phyloP scores from a whole-genome alignment of 257 asterid species.

The Capsicum pubescens region DNA sequence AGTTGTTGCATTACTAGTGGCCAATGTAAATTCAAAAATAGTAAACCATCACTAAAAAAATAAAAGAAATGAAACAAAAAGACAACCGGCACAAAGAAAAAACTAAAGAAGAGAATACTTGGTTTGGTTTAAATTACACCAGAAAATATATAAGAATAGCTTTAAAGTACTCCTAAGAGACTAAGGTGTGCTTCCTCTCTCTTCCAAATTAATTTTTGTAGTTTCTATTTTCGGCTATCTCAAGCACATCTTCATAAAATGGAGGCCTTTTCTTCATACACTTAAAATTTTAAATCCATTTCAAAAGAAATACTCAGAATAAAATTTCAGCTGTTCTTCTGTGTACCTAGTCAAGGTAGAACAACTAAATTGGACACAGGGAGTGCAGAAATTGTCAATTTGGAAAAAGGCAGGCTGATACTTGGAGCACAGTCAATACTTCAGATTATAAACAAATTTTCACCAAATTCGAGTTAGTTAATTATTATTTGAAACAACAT shows the following conservation, averaged over 20 bases:
- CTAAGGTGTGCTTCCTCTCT: not conserved
- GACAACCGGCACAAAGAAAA: not conserved
- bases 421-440: not conserved
- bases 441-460: not conserved
- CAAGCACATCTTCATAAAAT: conserved; percentile 17
- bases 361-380: not conserved
- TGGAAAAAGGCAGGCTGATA: conserved; percentile 4
- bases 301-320: not conserved
- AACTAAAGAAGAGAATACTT: not conserved
- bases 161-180: not conserved
- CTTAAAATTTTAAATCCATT: not conserved
- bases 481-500: not conserved
- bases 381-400: not conserved
- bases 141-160: not conserved
- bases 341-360: not conserved
- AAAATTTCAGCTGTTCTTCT: not conserved
- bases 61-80: not conserved
- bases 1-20: conserved; percentile 32
- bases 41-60: not conserved
- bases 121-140: conserved; percentile 14
- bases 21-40: conserved; percentile 30
- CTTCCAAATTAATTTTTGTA: not conserved
- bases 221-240: not conserved
- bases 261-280: not conserved
- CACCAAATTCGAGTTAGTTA: not conserved